phyloP scores from a whole-genome alignment of 345 rosid genomes.

The Murraya paniculata region DNA sequence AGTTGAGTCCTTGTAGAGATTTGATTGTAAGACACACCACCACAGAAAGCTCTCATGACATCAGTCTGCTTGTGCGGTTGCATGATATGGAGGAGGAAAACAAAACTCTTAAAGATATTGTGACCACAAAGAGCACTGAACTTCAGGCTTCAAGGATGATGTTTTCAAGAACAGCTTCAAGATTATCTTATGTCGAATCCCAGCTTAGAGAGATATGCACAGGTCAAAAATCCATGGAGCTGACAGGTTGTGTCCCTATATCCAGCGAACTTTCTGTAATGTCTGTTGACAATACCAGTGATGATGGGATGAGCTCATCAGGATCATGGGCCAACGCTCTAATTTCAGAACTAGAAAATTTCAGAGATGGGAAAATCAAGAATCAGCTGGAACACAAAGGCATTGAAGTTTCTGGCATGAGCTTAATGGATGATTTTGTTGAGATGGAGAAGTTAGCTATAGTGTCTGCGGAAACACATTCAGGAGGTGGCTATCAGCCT shows the following conservation, averaged over 20 bases:
- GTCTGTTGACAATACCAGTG: constrained; percentile 39
- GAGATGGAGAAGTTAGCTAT: constrained; percentile 87
- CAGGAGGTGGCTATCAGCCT: constrained; percentile 16
- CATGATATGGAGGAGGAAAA: constrained; percentile 69
- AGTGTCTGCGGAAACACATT: constrained; percentile 44
- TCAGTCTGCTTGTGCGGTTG: constrained; percentile 51
- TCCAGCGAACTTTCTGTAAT: constrained; percentile 28
- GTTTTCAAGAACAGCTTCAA: constrained; percentile 51
- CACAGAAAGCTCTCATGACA: constrained; percentile 31
- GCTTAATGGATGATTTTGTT: constrained; percentile 66
- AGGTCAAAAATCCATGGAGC: constrained; percentile 32
- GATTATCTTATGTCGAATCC: constrained; percentile 42
- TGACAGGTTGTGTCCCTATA: constrained; percentile 24
- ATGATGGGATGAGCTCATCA: constrained; percentile 49
- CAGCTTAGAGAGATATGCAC: constrained; percentile 26
- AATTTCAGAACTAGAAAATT: constrained; percentile 47
- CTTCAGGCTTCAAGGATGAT: constrained; percentile 47
- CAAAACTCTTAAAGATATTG: constrained; percentile 60
- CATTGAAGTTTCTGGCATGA: constrained; percentile 45
- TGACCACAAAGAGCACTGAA: constrained; percentile 54
- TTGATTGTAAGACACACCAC: constrained; percentile 42
- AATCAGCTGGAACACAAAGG: constrained; percentile 25
- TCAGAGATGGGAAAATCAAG: constrained; percentile 33
- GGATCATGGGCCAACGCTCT: constrained; percentile 64
- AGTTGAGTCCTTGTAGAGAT: constrained; percentile 39